Evolutionary conservation across 345 rosid genomes (phyloP).

Genomic region (Abelmoschus esculentus): DNA sequence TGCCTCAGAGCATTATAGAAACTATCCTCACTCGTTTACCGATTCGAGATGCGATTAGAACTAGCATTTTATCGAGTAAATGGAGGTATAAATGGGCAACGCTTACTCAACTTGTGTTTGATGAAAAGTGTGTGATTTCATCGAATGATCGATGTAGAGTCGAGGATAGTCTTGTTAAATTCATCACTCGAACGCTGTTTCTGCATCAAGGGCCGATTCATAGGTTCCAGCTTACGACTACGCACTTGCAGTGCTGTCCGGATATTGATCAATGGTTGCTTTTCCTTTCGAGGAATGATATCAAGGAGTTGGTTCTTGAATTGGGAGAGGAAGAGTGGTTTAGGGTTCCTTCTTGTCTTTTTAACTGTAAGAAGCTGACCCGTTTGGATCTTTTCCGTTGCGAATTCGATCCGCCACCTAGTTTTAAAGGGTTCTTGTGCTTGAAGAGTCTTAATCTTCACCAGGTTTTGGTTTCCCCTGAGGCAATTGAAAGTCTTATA

Average conservation of each 20-base stretch:
- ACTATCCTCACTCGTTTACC: conserved; percentile 61
- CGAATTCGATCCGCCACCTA: conserved; percentile 65
- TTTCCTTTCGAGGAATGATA: conserved; percentile 65
- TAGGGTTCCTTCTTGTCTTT: conserved; percentile 73
- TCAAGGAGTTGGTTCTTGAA: conserved; percentile 67
- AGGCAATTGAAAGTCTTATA: conserved; percentile 68
- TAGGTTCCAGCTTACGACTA: conserved; percentile 68
- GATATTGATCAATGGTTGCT: conserved; percentile 94
- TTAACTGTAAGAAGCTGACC: conserved; percentile 46
- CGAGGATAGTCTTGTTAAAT: conserved; percentile 49
- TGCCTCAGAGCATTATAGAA: conserved; percentile 78
- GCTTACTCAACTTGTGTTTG: conserved; percentile 59
- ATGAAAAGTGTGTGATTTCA: conserved; percentile 44
- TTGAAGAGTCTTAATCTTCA: conserved; percentile 69
- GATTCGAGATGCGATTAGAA: conserved; percentile 62
- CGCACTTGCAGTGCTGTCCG: conserved; percentile 48
- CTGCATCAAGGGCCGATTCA: conserved; percentile 90
- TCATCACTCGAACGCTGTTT: conserved; percentile 56
- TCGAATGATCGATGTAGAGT: conserved; percentile 22
- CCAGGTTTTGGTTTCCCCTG: conserved; percentile 66
- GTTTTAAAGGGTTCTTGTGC: conserved; percentile 60
- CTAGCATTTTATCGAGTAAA: conserved; percentile 66
- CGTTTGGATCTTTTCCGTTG: conserved; percentile 70
- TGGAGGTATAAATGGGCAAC: conserved; percentile 86
- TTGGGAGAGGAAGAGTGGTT: conserved; percentile 85